Evolutionary conservation across 2,329 filamentous ascomycete species (phyloP).

Genomic region (Colletotrichum somersetense): DNA sequence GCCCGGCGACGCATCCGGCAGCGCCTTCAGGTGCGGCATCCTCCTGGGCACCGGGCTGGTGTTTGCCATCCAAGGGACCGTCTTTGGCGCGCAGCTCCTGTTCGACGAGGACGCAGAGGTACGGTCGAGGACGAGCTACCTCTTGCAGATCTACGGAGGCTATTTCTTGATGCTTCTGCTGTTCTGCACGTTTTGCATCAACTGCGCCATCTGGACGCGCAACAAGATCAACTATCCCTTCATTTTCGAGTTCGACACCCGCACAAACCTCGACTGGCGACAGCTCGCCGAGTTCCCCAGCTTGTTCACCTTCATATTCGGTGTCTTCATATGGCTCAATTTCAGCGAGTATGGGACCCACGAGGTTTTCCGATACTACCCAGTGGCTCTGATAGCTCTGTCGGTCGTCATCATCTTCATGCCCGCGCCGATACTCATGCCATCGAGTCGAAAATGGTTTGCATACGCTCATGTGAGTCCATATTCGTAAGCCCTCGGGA

Average conservation of each 20-base stretch:
- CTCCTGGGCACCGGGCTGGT: constrained; percentile 77
- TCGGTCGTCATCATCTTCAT: constrained; percentile 79
- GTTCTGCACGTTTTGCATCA: constrained; percentile 85
- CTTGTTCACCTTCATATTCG: constrained; percentile 82
- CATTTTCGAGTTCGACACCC: constrained; percentile 94
- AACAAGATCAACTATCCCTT: constrained; percentile 96
- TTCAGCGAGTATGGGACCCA: constrained; percentile 78
- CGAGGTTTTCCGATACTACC: constrained; percentile 85
- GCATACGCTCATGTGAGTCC: constrained; percentile 84
- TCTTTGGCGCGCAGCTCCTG: constrained; percentile 69
- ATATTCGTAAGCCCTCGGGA: neutral
- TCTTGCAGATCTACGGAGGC: constrained; percentile 91
- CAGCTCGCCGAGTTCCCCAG: constrained; percentile 89
- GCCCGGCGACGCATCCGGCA: constrained; percentile 67
- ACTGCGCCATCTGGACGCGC: constrained; percentile 84
- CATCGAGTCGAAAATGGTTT: constrained; percentile 86
- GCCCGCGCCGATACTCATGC: constrained; percentile 80
- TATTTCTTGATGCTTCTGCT: constrained; percentile 89
- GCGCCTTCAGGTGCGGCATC: constrained; percentile 72
- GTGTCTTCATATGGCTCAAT: constrained; percentile 89
- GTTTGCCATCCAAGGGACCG: constrained; percentile 74
- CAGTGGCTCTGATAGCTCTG: constrained; percentile 80
- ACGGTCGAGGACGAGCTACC: constrained; percentile 70
- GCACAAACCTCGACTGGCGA: constrained; percentile 90
- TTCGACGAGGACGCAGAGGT: constrained; percentile 62